These are phyloP conservation scores for Astragalus membranaceus DNA, from an alignment of 306 rosid genomes.

Conservation along the genomic window DNA sequence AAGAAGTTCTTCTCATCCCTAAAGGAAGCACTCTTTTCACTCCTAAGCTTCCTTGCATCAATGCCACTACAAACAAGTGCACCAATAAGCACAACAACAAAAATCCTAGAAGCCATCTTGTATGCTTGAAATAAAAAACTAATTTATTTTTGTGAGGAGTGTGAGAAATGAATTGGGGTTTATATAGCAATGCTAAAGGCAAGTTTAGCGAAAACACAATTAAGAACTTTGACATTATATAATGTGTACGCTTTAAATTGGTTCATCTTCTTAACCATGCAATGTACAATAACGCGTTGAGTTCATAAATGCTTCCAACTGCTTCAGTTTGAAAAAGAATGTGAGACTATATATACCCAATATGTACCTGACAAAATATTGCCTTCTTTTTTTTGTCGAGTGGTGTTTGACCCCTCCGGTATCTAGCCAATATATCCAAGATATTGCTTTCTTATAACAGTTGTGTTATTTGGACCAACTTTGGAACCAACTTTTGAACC, in stretches of 20 bases:
- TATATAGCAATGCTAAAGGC: slow-evolving; percentile 32
- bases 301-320: slow-evolving; percentile 53
- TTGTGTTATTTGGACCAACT: too few relatives aligned
- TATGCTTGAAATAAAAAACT: neutral
- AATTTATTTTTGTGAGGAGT: neutral
- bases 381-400: too few relatives aligned
- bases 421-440: too few relatives aligned
- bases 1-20: slow-evolving; percentile 38
- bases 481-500: too few relatives aligned
- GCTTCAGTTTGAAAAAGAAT: slow-evolving; percentile 25
- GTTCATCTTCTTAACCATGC: slow-evolving; percentile 39
- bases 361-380: neutral
- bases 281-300: slow-evolving; percentile 18
- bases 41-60: slow-evolving; percentile 55
- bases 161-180: neutral
- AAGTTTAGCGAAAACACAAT: neutral
- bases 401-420: too few relatives aligned
- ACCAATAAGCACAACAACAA: slow-evolving; percentile 41
- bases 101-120: slow-evolving; percentile 28
- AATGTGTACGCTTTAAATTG: slow-evolving; percentile 35
- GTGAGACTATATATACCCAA: neutral
- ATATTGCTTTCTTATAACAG: too few relatives aligned
- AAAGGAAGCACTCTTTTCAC: slow-evolving; percentile 14
- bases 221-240: neutral
- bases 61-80: slow-evolving; percentile 39